Evolutionary conservation across 2,329 filamentous ascomycete genomes (phyloP).

Genomic region (Aphanoascus verrucosus): DNA sequence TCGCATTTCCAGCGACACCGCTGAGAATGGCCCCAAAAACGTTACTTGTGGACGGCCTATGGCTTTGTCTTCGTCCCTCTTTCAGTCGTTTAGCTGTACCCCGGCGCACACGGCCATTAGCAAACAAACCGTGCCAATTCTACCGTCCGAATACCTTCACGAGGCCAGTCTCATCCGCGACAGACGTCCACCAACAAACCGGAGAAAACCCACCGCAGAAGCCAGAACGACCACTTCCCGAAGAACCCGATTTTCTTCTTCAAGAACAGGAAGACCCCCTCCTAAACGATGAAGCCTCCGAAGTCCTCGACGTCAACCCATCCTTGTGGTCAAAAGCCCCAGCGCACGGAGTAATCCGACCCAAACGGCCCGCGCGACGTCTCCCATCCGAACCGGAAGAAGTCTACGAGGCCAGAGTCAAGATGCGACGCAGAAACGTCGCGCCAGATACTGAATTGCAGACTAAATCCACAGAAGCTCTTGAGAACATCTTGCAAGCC

Average conservation of each 20-base stretch:
- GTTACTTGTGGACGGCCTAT: slow-evolving; percentile 31
- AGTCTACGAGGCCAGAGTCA: slow-evolving; percentile 4
- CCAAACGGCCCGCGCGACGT: not conserved
- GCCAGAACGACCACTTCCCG: not conserved
- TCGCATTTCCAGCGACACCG: not conserved
- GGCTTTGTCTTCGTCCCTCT: slow-evolving; percentile 34
- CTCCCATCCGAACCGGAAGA: slow-evolving; percentile 2
- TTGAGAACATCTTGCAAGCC: slow-evolving; percentile 26
- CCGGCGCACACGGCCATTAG: not conserved
- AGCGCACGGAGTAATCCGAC: not conserved
- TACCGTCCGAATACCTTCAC: not conserved
- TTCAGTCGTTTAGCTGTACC: slow-evolving; percentile 17
- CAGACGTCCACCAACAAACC: not conserved
- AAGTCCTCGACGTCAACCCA: not conserved
- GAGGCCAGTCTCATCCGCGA: not conserved
- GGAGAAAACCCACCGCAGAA: not conserved
- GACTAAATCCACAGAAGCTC: slow-evolving; percentile 14
- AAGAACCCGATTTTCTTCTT: not conserved
- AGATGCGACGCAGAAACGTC: slow-evolving; percentile 13
- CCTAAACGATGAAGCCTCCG: too few species aligned
- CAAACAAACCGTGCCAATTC: not conserved
- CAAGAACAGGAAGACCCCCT: not conserved
- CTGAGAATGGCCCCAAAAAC: slow-evolving; percentile 25
- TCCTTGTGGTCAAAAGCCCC: not conserved
- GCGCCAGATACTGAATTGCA: slow-evolving; percentile 16